These are phyloP conservation scores for Pilobolus umbonatus DNA, from an alignment of 192 early-diverging fungal genomes.

Conservation along the genomic window DNA sequence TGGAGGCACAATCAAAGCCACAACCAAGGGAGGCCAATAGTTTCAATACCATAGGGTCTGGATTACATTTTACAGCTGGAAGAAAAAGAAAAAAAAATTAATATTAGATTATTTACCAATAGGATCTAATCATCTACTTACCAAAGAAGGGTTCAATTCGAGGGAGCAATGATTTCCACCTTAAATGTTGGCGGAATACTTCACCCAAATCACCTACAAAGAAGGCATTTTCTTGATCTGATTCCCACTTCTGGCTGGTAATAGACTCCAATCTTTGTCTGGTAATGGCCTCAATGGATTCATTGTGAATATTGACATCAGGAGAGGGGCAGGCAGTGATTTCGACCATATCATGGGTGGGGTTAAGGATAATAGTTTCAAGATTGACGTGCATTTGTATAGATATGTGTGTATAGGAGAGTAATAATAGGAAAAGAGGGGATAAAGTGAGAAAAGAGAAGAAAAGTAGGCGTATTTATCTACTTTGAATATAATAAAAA, in stretches of 20 bases:
- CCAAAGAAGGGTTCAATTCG: slow-evolving; percentile 95
- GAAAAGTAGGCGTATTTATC: neutral
- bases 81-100: slow-evolving; percentile 6
- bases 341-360: neutral
- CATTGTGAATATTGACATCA: slow-evolving; percentile 2
- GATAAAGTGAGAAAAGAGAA: neutral
- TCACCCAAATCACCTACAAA: slow-evolving; percentile 93
- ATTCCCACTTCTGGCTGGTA: slow-evolving; percentile 37
- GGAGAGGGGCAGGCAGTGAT: slow-evolving; percentile 2
- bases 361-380: slow-evolving; percentile 21
- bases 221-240: slow-evolving; percentile 84
- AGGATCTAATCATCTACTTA: slow-evolving; percentile 29
- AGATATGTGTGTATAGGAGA: neutral
- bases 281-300: slow-evolving; percentile 17
- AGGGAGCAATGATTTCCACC: slow-evolving; percentile 80
- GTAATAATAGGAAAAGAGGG: slow-evolving; percentile 1
- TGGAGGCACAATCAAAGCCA: slow-evolving; percentile 99
- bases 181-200: slow-evolving; percentile 79
- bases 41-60: slow-evolving; percentile 80
- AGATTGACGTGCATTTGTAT: slow-evolving; percentile 21
- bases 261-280: slow-evolving; percentile 37
- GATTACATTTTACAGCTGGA: slow-evolving; percentile 95
- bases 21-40: slow-evolving; percentile 76
- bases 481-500: neutral
- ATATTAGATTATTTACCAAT: too few species aligned